phyloP scores from a whole-genome alignment of 805 yeast genomes.

The Metschnikowia baotianmanensis region DNA sequence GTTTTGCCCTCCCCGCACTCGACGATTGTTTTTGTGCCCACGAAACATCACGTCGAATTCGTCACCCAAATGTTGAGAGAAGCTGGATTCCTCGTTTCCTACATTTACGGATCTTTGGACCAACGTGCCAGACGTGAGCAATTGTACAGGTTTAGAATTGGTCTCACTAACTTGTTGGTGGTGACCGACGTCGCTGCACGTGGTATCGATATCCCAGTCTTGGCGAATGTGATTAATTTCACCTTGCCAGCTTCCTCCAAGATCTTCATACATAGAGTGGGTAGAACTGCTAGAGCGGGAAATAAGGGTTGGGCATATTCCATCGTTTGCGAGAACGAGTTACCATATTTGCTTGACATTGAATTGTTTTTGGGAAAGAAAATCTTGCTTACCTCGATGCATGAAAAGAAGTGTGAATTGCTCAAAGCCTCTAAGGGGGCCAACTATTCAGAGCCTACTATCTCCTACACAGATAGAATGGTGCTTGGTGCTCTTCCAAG shows the following conservation, averaged over 20 bases:
- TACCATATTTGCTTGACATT: constrained; percentile 86
- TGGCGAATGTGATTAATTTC: constrained; percentile 92
- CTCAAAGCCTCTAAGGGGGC: constrained; percentile 46
- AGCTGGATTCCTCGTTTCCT: constrained; percentile 84
- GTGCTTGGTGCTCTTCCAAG: constrained; percentile 86
- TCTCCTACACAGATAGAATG: constrained; percentile 70
- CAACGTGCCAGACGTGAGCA: constrained; percentile 93
- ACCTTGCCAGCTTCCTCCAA: constrained; percentile 90
- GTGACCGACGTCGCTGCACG: constrained; percentile 99
- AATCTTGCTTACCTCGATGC: constrained; percentile 66
- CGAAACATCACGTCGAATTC: constrained; percentile 97
- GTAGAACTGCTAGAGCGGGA: constrained; percentile 99
- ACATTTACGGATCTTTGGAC: constrained; percentile 91
- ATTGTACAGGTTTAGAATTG: constrained; percentile 78
- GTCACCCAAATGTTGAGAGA: constrained; percentile 65
- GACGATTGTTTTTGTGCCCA: constrained; percentile 92
- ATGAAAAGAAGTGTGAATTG: constrained; percentile 56
- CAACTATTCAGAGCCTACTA: constrained; percentile 50
- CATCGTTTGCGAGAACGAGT: constrained; percentile 76
- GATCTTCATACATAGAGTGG: constrained; percentile 94
- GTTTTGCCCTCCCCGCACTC: constrained; percentile 82
- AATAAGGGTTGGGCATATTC: constrained; percentile 97
- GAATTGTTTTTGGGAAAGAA: constrained; percentile 88
- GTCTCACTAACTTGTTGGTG: constrained; percentile 80
- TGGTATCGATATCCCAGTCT: constrained; percentile 96